Conservation (phyloP, 2,329 filamentous ascomycete genomes). For the Microdochium trichocladiopsis region DNA sequence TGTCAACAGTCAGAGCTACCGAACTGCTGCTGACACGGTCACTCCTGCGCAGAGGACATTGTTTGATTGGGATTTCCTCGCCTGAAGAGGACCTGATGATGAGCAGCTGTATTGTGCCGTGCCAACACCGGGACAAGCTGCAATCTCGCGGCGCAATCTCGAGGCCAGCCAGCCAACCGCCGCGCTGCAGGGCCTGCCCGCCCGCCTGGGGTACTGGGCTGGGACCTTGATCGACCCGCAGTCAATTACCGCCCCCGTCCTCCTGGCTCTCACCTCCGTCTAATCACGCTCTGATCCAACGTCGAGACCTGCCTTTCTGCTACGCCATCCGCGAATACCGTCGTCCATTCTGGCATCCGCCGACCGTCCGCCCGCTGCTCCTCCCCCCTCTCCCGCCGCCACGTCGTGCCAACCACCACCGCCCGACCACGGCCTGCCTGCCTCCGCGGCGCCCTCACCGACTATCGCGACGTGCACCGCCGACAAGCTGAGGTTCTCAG, state of each 20-base stretch:
- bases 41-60: too few species aligned
- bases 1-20: too few species aligned
- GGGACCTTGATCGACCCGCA: background rate
- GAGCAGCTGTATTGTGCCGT: too few species aligned
- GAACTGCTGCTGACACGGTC: too few species aligned
- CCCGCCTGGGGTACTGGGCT: background rate
- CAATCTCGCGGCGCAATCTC: background rate
- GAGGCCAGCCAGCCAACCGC: background rate
- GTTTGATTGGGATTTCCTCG: too few species aligned
- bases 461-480: constrained; percentile 11
- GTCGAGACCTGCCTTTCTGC: background rate
- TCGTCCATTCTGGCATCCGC: background rate
- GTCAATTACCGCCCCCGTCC: background rate
- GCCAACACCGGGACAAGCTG: background rate
- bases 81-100: too few species aligned
- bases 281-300: background rate
- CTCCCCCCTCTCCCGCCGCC: constrained; percentile 20
- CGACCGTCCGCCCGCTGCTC: background rate
- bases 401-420: constrained; percentile 42
- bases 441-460: constrained; percentile 29
- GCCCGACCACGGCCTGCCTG: constrained; percentile 34
- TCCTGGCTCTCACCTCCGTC: background rate
- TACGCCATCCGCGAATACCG: too few species aligned
- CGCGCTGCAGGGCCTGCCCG: background rate
- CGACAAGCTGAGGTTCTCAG: constrained; percentile 14